Conservation (phyloP, 331 rosid species). For the Stylosanthes scabra region DNA sequence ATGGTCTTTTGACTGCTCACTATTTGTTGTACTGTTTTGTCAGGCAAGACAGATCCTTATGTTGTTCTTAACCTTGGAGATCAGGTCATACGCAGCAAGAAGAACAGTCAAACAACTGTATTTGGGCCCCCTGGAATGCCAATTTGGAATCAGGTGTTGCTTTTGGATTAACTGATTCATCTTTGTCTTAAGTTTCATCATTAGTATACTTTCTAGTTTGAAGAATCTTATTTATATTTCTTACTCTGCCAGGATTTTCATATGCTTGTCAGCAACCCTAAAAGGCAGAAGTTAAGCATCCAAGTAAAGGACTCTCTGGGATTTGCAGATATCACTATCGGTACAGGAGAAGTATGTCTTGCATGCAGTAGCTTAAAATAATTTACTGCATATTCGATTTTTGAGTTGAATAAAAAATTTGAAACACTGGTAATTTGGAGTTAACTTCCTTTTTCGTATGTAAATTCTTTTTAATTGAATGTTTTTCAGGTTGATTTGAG, state of each 20-base stretch:
- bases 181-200: constrained; percentile 3
- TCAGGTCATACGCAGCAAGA: constrained; percentile 90
- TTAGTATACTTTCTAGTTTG: constrained; percentile 14
- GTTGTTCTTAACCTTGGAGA: constrained; percentile 84
- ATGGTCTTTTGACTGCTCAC: constrained; percentile 7
- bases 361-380: constrained; percentile 1
- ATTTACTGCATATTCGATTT: not conserved
- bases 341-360: constrained; percentile 83
- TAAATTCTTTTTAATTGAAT: constrained; percentile 33
- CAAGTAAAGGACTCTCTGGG: constrained; percentile 96
- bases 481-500: constrained; percentile 74
- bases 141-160: constrained; percentile 96
- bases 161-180: constrained; percentile 23
- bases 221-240: constrained; percentile 30
- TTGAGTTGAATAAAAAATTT: constrained; percentile 5
- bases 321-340: constrained; percentile 79
- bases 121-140: constrained; percentile 98
- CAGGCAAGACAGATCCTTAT: constrained; percentile 98
- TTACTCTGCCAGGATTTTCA: constrained; percentile 86
- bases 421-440: constrained; percentile 1
- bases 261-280: constrained; percentile 92
- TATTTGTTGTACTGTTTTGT: constrained; percentile 12
- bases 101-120: constrained; percentile 97
- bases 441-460: constrained; percentile 11
- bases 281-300: constrained; percentile 73